A percentile compares a stretch with the other conserved stretches of the same genome.
These are phyloP conservation scores for Sclerotinia subarctica DNA, from an alignment of 2,329 filamentous ascomycete species.

Conservation along the genomic window DNA sequence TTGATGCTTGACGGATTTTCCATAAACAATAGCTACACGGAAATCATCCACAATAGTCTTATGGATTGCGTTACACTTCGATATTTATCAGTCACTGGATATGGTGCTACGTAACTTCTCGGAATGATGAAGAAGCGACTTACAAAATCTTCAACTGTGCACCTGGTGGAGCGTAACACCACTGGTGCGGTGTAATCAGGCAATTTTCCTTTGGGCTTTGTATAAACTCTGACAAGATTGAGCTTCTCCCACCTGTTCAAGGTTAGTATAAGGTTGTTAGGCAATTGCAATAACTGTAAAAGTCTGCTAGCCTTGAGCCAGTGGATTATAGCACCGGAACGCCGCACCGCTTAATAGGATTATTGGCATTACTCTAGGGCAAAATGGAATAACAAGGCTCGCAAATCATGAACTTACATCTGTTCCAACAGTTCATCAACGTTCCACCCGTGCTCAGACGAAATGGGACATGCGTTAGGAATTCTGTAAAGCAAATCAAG, in stretches of 20 bases:
- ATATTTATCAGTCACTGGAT: conserved; percentile 23
- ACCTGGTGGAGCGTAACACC: conserved; percentile 76
- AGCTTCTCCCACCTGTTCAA: conserved; percentile 79
- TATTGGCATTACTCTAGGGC: background rate
- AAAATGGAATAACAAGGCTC: conserved; percentile 2
- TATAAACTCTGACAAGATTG: conserved; percentile 87
- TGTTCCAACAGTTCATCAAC: conserved; percentile 92
- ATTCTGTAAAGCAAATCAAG: conserved; percentile 94
- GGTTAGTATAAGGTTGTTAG: conserved; percentile 25
- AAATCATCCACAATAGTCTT: conserved; percentile 95
- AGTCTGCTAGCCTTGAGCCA: background rate
- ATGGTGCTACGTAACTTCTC: conserved; percentile 9
- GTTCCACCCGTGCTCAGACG: conserved; percentile 97
- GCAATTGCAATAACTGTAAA: background rate
- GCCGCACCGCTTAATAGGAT: background rate
- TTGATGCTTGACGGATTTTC: conserved; percentile 97
- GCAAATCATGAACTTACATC: conserved; percentile 57
- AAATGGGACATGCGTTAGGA: conserved; percentile 94
- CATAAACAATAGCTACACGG: conserved; percentile 92
- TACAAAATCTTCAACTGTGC: conserved; percentile 96
- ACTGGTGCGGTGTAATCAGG: conserved; percentile 92
- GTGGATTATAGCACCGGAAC: background rate
- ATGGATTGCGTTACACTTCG: conserved; percentile 95
- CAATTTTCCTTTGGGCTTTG: conserved; percentile 92
- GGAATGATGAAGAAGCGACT: conserved; percentile 43